Conservation (phyloP, 805 yeast genomes). For the Isabelozyma heimii region DNA sequence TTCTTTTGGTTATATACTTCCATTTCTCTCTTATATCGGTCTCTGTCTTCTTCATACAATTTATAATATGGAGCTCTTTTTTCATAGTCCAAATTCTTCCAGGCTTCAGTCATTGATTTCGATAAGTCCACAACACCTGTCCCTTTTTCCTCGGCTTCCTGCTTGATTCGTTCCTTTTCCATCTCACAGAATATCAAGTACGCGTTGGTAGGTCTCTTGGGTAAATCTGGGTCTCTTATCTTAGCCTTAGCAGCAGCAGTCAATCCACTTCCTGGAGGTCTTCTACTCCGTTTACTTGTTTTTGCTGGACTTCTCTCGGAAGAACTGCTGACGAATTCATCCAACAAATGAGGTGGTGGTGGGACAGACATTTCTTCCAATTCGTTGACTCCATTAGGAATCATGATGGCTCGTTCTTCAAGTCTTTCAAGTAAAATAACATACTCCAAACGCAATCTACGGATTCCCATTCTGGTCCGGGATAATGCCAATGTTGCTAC, state of each 20-base stretch:
- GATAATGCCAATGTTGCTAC: constrained; percentile 70
- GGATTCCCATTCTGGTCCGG: constrained; percentile 71
- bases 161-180: constrained; percentile 72
- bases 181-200: constrained; percentile 82
- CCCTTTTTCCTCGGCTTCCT: constrained; percentile 50
- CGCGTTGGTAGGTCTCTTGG: constrained; percentile 89
- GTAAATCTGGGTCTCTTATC: constrained; percentile 77
- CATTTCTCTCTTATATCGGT: constrained; percentile 74
- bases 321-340: constrained; percentile 26
- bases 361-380: constrained; percentile 40
- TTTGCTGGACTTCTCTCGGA: constrained; percentile 10
- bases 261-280: constrained; percentile 20
- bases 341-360: constrained; percentile 35
- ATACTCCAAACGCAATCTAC: constrained; percentile 80
- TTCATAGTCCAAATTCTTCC: constrained; percentile 73
- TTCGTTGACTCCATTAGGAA: constrained; percentile 23
- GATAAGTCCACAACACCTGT: constrained; percentile 65
- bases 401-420: constrained; percentile 50
- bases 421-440: constrained; percentile 75
- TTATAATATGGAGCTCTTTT: constrained; percentile 72
- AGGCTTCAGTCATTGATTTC: constrained; percentile 75
- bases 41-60: constrained; percentile 73
- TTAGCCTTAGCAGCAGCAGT: constrained; percentile 23
- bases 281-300: constrained; percentile 14
- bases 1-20: constrained; percentile 43